Evolutionary conservation across 1,139 yeast species (phyloP).

Genomic region (Debaryomyces fabryi): DNA sequence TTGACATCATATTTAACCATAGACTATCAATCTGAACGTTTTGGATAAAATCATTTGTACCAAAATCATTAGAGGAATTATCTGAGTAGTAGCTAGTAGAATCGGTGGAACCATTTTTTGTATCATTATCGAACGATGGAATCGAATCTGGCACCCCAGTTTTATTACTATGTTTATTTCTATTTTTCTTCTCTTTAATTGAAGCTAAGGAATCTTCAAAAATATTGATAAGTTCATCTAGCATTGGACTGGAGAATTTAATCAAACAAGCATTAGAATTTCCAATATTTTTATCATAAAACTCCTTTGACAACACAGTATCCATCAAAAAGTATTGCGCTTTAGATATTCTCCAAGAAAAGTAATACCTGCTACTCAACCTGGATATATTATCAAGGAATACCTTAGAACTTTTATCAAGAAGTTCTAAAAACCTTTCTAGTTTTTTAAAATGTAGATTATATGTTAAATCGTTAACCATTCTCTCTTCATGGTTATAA

Average conservation of each 20-base stretch:
- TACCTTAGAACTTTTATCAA: slow-evolving; percentile 22
- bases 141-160: neutral
- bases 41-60: neutral
- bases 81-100: neutral
- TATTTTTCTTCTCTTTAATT: neutral
- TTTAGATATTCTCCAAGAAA: slow-evolving; percentile 41
- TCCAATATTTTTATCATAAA: slow-evolving; percentile 20
- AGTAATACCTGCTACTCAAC: slow-evolving; percentile 37
- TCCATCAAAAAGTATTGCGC: slow-evolving; percentile 31
- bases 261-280: slow-evolving; percentile 14
- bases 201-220: slow-evolving; percentile 19
- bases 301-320: slow-evolving; percentile 24
- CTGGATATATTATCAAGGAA: slow-evolving; percentile 21
- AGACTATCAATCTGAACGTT: slow-evolving; percentile 29
- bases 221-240: slow-evolving; percentile 26
- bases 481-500: slow-evolving; percentile 15
- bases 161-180: neutral
- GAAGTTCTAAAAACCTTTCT: slow-evolving; percentile 16
- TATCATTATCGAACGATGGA: neutral
- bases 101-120: slow-evolving; percentile 1
- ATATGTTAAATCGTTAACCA: slow-evolving; percentile 16
- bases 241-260: slow-evolving; percentile 18
- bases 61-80: neutral
- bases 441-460: slow-evolving; percentile 17
- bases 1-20: slow-evolving; percentile 35